Percentiles rank a stretch among this genome's conserved stretches.
Evolutionary conservation across 2,329 filamentous ascomycete genomes (phyloP).

Genomic region (Ploettnerulaceae sp.): DNA sequence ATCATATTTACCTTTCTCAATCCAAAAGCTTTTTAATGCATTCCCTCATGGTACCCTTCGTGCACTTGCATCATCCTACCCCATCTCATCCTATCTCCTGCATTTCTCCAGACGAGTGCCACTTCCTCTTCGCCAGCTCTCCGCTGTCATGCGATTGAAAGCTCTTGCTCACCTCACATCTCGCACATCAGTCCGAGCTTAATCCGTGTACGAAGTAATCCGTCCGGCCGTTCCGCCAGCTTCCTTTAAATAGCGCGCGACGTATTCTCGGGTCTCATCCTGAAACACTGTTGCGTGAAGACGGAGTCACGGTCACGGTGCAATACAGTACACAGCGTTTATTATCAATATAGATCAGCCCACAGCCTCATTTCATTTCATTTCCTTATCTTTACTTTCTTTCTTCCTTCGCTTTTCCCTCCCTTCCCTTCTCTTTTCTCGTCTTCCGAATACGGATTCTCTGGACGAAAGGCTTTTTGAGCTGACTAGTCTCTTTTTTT

Average conservation of each 20-base stretch:
- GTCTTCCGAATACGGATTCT: too few species aligned
- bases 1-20: slow-evolving; percentile 1
- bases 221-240: neutral
- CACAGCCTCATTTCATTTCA: neutral
- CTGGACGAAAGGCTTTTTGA: too few species aligned
- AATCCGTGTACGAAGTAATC: neutral
- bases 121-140: too few species aligned
- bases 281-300: slow-evolving; percentile 3
- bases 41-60: neutral
- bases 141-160: too few species aligned
- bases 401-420: neutral
- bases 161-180: too few species aligned
- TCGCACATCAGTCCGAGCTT: too few species aligned
- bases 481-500: too few species aligned
- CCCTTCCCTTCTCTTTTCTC: neutral
- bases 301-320: too few species aligned
- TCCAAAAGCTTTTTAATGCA: slow-evolving; percentile 1
- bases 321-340: neutral
- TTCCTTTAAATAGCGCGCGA: slow-evolving; percentile 1
- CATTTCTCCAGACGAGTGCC: too few species aligned
- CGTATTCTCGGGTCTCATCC: too few species aligned
- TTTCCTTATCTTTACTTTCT: neutral
- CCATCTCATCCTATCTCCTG: neutral
- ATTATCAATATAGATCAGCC: slow-evolving; percentile 6
- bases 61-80: neutral